Base-by-base conservation (phyloP, 352 stramenopile species). In the Globisporangium apiculatum region DNA sequence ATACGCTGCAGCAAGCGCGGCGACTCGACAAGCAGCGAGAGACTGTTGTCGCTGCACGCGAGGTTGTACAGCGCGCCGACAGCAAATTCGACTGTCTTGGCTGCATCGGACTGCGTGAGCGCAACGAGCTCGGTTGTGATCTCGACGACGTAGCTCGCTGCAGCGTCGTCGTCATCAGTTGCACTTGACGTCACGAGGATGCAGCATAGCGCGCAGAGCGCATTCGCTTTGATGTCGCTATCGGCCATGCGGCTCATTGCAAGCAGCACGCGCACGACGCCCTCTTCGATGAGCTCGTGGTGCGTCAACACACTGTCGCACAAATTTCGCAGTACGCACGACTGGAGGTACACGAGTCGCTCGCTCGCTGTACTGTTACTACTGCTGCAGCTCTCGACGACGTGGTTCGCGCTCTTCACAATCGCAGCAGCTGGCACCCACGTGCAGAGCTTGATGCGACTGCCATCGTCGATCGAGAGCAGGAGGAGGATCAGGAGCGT, bases 31-130 rank as follows among this genome's bases (percentile, higher is more conserved):
- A 92, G 68, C 8, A 89, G 53, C 37, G 70, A 68, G 24, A 86
- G 66, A 5, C 72, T 76, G 17, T 86, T 70, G 48, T 90, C 83
- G 61, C 75, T 85, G 59, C 79, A 90, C 15, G 76, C 72, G 37
- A 92, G 83, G 51, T 90, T 90, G 72, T 88, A 92, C 6, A 92
- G 65, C 15, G 79, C 76, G 5, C 72, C 69, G 31, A 89, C 64
- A 4, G 80, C 78, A 47, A 92, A 90, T 4, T 75, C 37, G 47
- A 70, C 76, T 41, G 71, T 83, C 31, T 61, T 64, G 1, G 58
- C 8, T 12, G 67, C 58, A 0, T 42, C 17, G 1, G 73, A 73
- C 17, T 53, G 54, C 2, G 78, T 72, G 9, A 92, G 64, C 46
- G 66, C 60, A 55, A 92, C 53, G 24, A 92, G 62, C 31, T 86